Evolutionary conservation across 768 basidiomycete species (phyloP).

Genomic region (Lentinula guzmanii): DNA sequence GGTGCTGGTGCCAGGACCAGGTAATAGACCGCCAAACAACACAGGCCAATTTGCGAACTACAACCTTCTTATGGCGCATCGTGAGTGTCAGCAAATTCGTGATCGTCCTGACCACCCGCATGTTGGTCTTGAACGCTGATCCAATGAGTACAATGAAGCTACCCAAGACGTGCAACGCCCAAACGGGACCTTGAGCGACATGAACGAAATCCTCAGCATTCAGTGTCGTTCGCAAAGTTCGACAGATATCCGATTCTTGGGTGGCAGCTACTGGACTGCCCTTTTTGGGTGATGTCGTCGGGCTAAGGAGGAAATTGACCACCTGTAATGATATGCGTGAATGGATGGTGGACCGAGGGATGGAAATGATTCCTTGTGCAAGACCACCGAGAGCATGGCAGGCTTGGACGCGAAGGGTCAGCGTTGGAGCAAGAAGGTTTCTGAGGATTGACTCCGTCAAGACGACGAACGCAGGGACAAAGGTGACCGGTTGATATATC

Average conservation of each 20-base stretch:
- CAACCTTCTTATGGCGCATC: slow-evolving; percentile 56
- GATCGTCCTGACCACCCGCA: slow-evolving; percentile 37
- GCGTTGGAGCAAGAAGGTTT: slow-evolving; percentile 58
- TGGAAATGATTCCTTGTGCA: slow-evolving; percentile 43
- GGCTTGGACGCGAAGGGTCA: slow-evolving; percentile 64
- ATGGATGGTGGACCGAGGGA: slow-evolving; percentile 45
- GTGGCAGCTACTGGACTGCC: slow-evolving; percentile 22
- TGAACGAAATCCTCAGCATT: slow-evolving; percentile 46
- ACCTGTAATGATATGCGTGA: slow-evolving; percentile 41
- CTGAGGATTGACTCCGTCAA: slow-evolving; percentile 56
- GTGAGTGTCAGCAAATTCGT: slow-evolving; percentile 47
- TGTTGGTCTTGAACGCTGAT: slow-evolving; percentile 40
- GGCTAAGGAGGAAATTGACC: slow-evolving; percentile 43
- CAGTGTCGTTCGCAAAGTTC: slow-evolving; percentile 63
- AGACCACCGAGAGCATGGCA: slow-evolving; percentile 73
- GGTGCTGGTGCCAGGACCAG: slow-evolving; percentile 64
- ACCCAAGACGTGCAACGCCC: slow-evolving; percentile 66
- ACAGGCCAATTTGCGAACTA: slow-evolving; percentile 55
- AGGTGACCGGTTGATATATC: slow-evolving; percentile 54
- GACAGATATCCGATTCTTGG: slow-evolving; percentile 48
- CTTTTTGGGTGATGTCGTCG: slow-evolving; percentile 24
- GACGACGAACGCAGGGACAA: slow-evolving; percentile 58
- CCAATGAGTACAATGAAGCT: slow-evolving; percentile 63
- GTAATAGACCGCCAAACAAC: slow-evolving; percentile 59
- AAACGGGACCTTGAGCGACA: slow-evolving; percentile 71